Conservation (phyloP, 257 asterid species). For the Eucommia ulmoides region DNA sequence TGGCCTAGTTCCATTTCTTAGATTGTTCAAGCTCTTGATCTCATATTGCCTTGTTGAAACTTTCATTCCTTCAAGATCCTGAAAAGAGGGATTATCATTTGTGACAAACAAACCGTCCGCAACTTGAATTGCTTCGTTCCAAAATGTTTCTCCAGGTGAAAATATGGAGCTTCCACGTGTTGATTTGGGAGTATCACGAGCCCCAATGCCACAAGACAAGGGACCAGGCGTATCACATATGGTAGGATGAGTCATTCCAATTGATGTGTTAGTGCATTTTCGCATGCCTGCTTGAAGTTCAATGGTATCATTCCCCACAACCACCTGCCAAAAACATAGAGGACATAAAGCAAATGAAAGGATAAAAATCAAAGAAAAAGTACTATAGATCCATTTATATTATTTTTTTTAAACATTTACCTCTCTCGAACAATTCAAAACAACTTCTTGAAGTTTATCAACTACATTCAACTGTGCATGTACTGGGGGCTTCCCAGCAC, state of each 20-base stretch:
- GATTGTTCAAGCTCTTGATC: constrained; percentile 26
- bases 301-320: constrained; percentile 16
- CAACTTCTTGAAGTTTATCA: constrained; percentile 14
- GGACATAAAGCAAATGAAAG: too few relatives aligned
- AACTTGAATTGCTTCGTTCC: constrained; percentile 90
- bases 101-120: constrained; percentile 73
- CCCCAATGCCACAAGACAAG: constrained; percentile 17
- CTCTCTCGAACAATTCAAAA: constrained; percentile 29
- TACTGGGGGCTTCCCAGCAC: constrained; percentile 12
- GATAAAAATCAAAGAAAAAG: too few relatives aligned
- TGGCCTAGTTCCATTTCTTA: constrained; percentile 18
- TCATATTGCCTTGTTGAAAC: constrained; percentile 23
- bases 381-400: too few relatives aligned
- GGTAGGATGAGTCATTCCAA: constrained; percentile 12
- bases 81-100: constrained; percentile 24
- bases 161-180: constrained; percentile 59
- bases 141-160: constrained; percentile 95
- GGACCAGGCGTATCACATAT: constrained; percentile 52
- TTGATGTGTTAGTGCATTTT: constrained; percentile 45
- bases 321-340: constrained; percentile 36
- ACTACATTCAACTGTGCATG: constrained; percentile 9
- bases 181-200: constrained; percentile 59
- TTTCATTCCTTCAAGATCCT: constrained; percentile 23
- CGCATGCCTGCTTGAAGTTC: constrained; percentile 52
- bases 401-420: too few relatives aligned